Evolutionary conservation across 495 filamentous ascomycete genomes (phyloP).

Genomic region (Aspergillus homomorphus): DNA sequence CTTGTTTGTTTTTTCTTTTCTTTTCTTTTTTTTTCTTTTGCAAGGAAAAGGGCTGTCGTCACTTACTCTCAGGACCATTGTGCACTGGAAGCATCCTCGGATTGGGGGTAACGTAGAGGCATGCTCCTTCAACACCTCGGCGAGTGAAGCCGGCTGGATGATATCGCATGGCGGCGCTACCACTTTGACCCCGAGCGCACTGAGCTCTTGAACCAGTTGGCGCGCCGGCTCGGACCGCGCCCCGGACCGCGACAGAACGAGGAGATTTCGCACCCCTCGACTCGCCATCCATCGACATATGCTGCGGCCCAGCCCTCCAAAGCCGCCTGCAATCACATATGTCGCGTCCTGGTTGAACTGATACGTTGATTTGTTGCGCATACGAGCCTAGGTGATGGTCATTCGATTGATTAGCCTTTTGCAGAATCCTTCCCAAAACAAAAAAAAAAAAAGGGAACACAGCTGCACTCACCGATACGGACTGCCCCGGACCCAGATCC

Average conservation of each 20-base stretch:
- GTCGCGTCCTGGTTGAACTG: conserved; percentile 15
- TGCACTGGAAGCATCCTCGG: not conserved
- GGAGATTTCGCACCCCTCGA: conserved; percentile 27
- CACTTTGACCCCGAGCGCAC: conserved; percentile 19
- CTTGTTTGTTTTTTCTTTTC: too few species aligned
- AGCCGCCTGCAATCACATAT: conserved; percentile 37
- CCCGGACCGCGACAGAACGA: conserved; percentile 25
- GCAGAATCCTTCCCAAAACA: too few species aligned
- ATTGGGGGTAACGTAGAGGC: conserved; percentile 19
- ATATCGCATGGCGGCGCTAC: conserved; percentile 41
- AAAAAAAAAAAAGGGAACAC: too few species aligned
- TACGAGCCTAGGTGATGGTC: not conserved
- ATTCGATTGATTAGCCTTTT: not conserved
- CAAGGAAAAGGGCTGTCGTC: not conserved
- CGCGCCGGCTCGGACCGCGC: conserved; percentile 3
- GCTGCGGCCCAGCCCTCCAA: conserved; percentile 30
- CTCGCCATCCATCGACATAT: conserved; percentile 27
- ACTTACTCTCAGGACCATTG: not conserved
- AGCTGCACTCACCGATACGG: too few species aligned
- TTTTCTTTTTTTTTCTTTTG: not conserved
- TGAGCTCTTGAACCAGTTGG: conserved; percentile 15
- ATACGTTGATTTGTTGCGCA: not conserved
- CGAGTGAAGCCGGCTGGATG: conserved; percentile 6
- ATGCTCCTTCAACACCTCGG: conserved; percentile 16
- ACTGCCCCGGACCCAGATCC: too few species aligned